Conservation (phyloP, 1,284 basidiomycete species). For the Melampsora americana region DNA sequence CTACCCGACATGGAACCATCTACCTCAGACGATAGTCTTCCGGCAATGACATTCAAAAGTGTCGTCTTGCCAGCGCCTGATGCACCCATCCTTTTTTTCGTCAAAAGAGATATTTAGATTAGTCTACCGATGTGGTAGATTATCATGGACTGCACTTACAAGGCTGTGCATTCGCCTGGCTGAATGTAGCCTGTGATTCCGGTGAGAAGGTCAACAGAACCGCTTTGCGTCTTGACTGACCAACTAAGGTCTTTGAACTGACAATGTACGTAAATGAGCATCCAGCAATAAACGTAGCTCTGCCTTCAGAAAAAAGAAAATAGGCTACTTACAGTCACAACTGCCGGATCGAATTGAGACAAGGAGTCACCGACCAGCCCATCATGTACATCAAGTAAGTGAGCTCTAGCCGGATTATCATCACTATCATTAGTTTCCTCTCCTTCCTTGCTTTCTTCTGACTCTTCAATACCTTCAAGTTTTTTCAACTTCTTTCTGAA, state of each 20-base stretch:
- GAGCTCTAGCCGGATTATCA: no score
- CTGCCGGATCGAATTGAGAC: constrained; percentile 32
- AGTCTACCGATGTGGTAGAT: neutral
- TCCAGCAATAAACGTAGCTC: neutral
- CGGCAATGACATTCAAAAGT: constrained; percentile 33
- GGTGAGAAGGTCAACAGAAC: constrained; percentile 19
- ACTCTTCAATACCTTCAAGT: constrained; percentile 2
- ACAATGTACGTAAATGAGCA: neutral
- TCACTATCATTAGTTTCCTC: neutral
- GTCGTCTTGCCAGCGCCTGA: constrained; percentile 42
- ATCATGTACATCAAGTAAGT: neutral
- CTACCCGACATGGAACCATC: constrained; percentile 21
- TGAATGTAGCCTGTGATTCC: constrained; percentile 34
- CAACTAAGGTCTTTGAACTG: constrained; percentile 26
- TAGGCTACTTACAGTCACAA: constrained; percentile 14
- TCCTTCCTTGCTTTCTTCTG: neutral
- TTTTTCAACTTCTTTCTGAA: constrained; percentile 10
- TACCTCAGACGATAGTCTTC: neutral
- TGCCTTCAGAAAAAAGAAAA: no score
- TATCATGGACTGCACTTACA: constrained; percentile 26
- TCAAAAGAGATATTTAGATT: neutral
- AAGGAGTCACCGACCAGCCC: neutral
- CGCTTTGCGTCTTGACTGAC: constrained; percentile 7
- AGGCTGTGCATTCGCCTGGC: constrained; percentile 42
- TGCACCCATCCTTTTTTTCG: constrained; percentile 33